These are phyloP conservation scores for Filosporella fistucella DNA, from an alignment of 495 filamentous ascomycete species.

Conservation along the genomic window DNA sequence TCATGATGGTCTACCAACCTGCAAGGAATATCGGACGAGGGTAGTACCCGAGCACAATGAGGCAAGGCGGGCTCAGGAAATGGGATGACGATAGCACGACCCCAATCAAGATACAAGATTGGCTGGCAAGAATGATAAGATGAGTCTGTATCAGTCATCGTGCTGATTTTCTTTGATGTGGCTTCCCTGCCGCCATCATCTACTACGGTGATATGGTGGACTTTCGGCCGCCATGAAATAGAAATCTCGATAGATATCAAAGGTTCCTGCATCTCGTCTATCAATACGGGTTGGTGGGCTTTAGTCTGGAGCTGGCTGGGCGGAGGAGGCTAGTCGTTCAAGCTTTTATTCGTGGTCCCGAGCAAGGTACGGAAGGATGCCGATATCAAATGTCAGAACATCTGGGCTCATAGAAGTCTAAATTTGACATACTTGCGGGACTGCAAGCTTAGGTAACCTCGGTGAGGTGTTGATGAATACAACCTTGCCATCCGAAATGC, in stretches of 20 bases:
- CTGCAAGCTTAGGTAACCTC: too few relatives aligned
- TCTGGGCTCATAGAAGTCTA: too few relatives aligned
- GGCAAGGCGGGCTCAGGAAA: background rate
- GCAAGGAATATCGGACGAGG: background rate
- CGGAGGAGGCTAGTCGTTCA: too few relatives aligned
- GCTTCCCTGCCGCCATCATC: too few relatives aligned
- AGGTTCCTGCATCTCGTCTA: background rate
- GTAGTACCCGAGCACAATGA: conserved; percentile 1
- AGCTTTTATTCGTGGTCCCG: too few relatives aligned
- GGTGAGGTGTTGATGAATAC: too few relatives aligned
- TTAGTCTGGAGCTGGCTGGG: background rate
- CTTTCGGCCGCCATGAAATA: background rate
- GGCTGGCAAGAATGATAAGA: background rate
- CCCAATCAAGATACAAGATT: background rate
- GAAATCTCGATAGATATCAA: background rate
- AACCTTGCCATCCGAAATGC: too few relatives aligned
- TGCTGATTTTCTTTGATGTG: background rate
- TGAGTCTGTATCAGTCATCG: background rate
- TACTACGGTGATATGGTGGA: too few relatives aligned
- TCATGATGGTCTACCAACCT: background rate
- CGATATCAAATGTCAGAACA: too few relatives aligned
- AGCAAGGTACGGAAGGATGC: too few relatives aligned
- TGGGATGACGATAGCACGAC: background rate
- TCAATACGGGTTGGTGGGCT: background rate
- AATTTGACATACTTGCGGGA: too few relatives aligned